Evolutionary conservation across 805 yeast genomes (phyloP), one percentile per base, ranked within the genome.

Genomic region (Dipodascus geniculatus): DNA sequence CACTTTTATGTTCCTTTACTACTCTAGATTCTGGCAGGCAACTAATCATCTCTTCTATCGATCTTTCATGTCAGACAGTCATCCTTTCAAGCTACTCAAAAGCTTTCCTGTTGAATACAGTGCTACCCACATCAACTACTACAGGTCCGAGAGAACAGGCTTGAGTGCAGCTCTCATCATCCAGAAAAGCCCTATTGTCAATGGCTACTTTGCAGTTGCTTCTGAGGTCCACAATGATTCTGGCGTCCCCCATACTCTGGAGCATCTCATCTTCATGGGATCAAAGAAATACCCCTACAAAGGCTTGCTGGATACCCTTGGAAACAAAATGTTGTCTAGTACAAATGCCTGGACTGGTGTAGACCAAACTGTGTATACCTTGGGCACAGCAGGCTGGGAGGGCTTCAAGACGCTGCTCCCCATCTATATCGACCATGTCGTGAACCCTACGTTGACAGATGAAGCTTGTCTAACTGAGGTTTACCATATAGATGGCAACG

Each of bases 301-400:
- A 68, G 98, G 99, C 6, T 72, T 90, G 50, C 72, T 93, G 50
- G 99, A 93, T 64, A 82, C 82, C 9, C 75, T 90, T 51, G 96
- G 97, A 3, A 87, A 88, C 63, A 70, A 86, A 54, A 82, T 88
- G 57, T 85, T 83, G 68, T 85, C 96, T 1, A 75, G 81, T 3
- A 93, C 98, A 0, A 93, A 93, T 64, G 99, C 99, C 0, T 90
- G 96, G 96, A 93, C 99, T 0, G 88, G 85, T 0, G 87, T 93
- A 2, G 98, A 93, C 68, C 95, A 87, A 65, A 93, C 99, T 0
- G 96, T 89, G 1, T 93, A 93, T 62, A 88, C 96, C 1, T 73
- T 93, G 54, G 78, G 85, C 6, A 82, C 95, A 42, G 98, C 98
- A 0, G 98, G 98, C 8, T 90, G 96, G 96, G 87, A 87, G 54